Percentiles rank a stretch among this genome's conserved stretches.
phyloP scores from a whole-genome alignment of 805 yeast species.

The Starmerella vaccinii region DNA sequence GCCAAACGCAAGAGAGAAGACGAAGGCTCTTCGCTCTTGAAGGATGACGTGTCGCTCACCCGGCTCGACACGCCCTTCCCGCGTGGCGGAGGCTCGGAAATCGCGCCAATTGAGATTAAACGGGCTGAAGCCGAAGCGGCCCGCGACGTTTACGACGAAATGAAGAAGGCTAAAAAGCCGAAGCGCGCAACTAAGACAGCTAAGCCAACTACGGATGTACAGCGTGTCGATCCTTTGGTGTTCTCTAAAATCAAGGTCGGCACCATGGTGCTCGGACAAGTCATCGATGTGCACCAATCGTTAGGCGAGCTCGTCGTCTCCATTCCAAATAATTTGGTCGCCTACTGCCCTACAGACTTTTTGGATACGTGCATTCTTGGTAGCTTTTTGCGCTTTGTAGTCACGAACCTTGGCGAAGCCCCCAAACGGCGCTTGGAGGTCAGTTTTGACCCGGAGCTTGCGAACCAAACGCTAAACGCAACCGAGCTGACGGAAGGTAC shows the following conservation, averaged over 20 bases:
- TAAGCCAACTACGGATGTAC: conserved; percentile 26
- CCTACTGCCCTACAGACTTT: conserved; percentile 59
- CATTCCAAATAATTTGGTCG: conserved; percentile 70
- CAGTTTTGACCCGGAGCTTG: conserved; percentile 62
- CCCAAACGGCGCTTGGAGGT: conserved; percentile 32
- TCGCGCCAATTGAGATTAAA: conserved; percentile 82
- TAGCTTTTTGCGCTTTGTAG: conserved; percentile 76
- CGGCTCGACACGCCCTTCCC: conserved; percentile 46
- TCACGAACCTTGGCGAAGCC: conserved; percentile 42
- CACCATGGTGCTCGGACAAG: conserved; percentile 65
- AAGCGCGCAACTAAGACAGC: conserved; percentile 33
- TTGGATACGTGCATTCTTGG: conserved; percentile 55
- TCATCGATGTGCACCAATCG: conserved; percentile 41
- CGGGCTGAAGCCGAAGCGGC: conserved; percentile 90
- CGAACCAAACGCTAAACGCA: conserved; percentile 48
- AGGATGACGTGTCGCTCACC: conserved; percentile 10
- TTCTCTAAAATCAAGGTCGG: conserved; percentile 62
- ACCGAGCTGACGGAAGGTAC: conserved; percentile 57
- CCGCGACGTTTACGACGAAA: conserved; percentile 47
- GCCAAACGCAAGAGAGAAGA: conserved; percentile 20
- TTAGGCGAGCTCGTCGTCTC: conserved; percentile 57
- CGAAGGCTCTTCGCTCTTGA: conserved; percentile 11
- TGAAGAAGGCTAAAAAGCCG: conserved; percentile 26
- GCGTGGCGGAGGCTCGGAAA: conserved; percentile 74
- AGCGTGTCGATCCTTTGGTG: conserved; percentile 50